A percentile compares a stretch with the other conserved stretches of the same genome.
phyloP scores from a whole-genome alignment of 2,329 filamentous ascomycete genomes.

The Clarireedia paspali region DNA sequence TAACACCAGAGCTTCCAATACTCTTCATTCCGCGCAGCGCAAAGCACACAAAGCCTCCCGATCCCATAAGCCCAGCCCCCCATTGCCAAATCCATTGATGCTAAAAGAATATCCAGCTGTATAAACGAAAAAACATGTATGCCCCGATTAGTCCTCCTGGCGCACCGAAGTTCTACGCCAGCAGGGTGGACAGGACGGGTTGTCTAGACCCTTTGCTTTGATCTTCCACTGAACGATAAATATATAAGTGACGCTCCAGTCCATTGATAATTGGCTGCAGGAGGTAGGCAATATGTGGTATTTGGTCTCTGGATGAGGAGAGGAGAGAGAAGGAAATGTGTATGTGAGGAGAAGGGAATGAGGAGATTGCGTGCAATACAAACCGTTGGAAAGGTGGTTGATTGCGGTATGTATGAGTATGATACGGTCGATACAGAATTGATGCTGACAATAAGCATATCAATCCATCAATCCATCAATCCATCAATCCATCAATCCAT shows the following conservation, averaged over 20 bases:
- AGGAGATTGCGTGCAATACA: neutral
- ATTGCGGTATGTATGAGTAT: neutral
- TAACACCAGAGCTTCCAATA: no score
- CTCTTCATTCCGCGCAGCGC: no score
- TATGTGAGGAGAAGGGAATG: neutral
- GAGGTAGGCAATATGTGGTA: constrained; percentile 33
- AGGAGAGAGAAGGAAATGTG: neutral
- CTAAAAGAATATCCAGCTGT: neutral
- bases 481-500: no score
- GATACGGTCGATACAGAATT: no score
- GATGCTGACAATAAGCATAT: no score
- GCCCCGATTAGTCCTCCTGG: constrained; percentile 33
- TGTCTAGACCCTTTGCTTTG: constrained; percentile 32
- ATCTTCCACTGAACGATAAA: constrained; percentile 32
- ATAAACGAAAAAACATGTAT: constrained; percentile 20
- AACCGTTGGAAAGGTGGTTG: neutral
- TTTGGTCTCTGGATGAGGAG: neutral
- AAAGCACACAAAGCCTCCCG: neutral
- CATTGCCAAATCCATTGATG: neutral
- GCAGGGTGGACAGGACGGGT: constrained; percentile 33
- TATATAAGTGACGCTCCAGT: constrained; percentile 32
- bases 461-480: no score
- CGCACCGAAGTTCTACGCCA: constrained; percentile 28
- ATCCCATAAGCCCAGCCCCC: neutral
- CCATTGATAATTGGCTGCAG: constrained; percentile 27